Conservation (phyloP, 163 green algal genomes). For the Scenedesmus sp. region DNA sequence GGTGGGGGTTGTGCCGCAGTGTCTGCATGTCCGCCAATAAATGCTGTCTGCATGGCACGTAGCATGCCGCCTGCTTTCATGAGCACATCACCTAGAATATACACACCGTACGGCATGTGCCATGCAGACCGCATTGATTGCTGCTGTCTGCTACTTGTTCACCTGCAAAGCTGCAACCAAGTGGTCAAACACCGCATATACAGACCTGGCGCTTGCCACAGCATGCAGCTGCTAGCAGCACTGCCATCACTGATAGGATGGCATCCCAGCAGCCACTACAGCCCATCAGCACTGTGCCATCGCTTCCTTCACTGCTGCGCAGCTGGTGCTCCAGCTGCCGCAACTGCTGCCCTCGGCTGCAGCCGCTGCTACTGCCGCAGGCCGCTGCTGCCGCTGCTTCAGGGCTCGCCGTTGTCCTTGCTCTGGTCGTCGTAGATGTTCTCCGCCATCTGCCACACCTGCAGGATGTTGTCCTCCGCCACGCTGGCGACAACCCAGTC, state of each 20-base stretch:
- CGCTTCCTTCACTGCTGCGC: not conserved
- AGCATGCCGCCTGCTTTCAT: too few relatives aligned
- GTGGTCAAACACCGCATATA: not conserved
- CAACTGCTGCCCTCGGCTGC: not conserved
- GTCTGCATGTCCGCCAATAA: too few relatives aligned
- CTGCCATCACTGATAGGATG: not conserved
- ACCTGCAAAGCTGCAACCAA: too few relatives aligned
- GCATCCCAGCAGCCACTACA: not conserved
- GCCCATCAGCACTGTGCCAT: not conserved
- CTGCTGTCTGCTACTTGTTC: not conserved
- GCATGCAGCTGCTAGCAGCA: not conserved
- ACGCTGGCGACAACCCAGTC: conserved; percentile 97
- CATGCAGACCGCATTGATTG: not conserved
- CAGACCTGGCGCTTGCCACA: not conserved
- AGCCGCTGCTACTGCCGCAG: not conserved
- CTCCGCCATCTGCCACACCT: conserved; percentile 72
- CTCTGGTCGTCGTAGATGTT: conserved; percentile 53
- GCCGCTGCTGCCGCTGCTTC: not conserved
- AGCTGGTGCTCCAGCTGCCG: not conserved
- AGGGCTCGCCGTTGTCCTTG: conserved; percentile 48
- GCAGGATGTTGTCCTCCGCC: conserved; percentile 99
- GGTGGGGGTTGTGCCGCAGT: too few relatives aligned
- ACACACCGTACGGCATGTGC: too few relatives aligned
- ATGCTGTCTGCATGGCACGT: too few relatives aligned
- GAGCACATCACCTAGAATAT: not conserved